A percentile compares a stretch with the other conserved stretches of the same genome.
These are phyloP conservation scores for Bruguiera hainesii DNA, from an alignment of 441 rosid genomes.

Conservation along the genomic window DNA sequence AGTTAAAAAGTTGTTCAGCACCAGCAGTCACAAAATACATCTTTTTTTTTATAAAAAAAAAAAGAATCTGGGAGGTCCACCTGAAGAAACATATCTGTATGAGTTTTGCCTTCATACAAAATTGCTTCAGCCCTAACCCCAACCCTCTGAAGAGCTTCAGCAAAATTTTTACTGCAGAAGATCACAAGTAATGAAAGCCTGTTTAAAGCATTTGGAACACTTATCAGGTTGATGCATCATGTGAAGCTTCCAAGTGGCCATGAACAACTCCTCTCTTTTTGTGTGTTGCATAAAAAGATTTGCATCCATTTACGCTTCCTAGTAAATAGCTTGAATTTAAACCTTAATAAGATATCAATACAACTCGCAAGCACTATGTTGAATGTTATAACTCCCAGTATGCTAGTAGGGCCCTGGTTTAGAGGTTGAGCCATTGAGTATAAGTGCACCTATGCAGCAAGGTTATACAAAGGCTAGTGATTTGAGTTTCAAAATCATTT, in stretches of 20 bases:
- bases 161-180: constrained; percentile 60
- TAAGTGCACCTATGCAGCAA: too few species aligned
- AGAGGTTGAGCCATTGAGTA: too few species aligned
- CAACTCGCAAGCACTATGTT: too few species aligned
- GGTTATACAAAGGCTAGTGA: too few species aligned
- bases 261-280: not conserved
- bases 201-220: constrained; percentile 2
- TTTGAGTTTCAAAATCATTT: too few species aligned
- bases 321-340: too few species aligned
- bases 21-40: not conserved
- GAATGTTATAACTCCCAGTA: too few species aligned
- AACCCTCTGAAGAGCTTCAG: constrained; percentile 58
- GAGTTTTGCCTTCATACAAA: constrained; percentile 83
- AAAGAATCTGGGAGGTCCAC: constrained; percentile 26
- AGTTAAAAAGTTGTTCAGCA: not conserved
- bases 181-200: constrained; percentile 7
- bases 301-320: too few species aligned
- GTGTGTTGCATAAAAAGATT: too few species aligned
- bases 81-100: constrained; percentile 97
- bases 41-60: not conserved
- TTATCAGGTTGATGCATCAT: not conserved
- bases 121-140: constrained; percentile 76
- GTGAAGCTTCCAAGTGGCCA: not conserved
- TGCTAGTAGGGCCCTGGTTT: too few species aligned
- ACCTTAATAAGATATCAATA: too few species aligned